Evolutionary conservation across 768 basidiomycete species (phyloP), one percentile per base, ranked within the genome.

Genomic region (Trametes punicea): DNA sequence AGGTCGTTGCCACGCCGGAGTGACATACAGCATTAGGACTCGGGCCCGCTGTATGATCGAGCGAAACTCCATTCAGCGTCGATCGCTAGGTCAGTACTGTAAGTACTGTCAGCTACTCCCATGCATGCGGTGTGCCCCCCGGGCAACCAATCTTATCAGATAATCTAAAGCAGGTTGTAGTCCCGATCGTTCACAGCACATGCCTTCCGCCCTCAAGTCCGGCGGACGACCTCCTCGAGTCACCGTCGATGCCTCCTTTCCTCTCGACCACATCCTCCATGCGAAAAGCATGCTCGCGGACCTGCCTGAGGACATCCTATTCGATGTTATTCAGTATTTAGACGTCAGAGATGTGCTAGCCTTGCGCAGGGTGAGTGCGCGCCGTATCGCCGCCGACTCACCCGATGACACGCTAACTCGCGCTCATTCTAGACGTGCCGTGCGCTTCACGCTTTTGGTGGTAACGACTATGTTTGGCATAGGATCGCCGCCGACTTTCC

Each of bases 401-500:
- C 31, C 36, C n/a, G 13, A 54, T 40, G 9, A n/a, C 27, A 39
- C 18, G 36, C 54, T 53, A 40, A 48, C 45, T 10, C 13, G 11
- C 40, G 18, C 44, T 23, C 42, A 72, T 74, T 72, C 71, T 67
- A 85, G 81, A 77, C 80, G 67, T 81, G 81, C 75, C 84, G 83
- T 77, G 77, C 70, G 57, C 68, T 83, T 55, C 77, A 85, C 70
- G 75, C 75, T n/a, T 74, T 79, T 39, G 75, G 74, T 13, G 74
- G 73, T 46, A 67, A 67, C 36, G 78, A 85, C 64, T 82, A 81
- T 65, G 66, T 82, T 34, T 84, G 82, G 82, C 83, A 80, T 67
- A 73, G 74, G 30, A 60, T 80, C 51, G 40, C 53, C 26, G 45
- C 56, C 9, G 25, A 56, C 20, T 64, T 70, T 55, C 71, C 71